Evolutionary conservation across 208 protist genomes (phyloP).

Genomic region (Leishmania martiniquensis): DNA sequence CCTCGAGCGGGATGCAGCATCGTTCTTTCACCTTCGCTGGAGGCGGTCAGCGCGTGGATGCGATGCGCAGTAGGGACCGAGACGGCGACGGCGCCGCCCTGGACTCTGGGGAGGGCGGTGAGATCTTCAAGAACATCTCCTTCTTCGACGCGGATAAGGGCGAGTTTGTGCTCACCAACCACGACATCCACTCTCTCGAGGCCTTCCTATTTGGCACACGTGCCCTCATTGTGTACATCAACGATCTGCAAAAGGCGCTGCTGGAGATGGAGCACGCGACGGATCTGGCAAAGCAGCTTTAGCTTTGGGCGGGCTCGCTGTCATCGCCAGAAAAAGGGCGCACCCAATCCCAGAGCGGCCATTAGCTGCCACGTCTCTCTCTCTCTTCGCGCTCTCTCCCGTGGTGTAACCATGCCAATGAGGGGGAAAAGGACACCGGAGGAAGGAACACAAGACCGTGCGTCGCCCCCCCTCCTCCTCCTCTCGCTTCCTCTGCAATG

Average conservation of each 20-base stretch:
- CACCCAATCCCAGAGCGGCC: background rate
- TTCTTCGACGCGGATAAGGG: constrained; percentile 72
- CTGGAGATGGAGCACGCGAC: constrained; percentile 81
- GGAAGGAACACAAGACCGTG: too few species aligned
- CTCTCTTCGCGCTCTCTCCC: too few species aligned
- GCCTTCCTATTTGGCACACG: constrained; percentile 85
- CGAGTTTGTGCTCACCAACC: constrained; percentile 84
- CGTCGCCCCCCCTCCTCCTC: background rate
- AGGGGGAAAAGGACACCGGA: background rate
- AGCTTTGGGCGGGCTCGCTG: background rate
- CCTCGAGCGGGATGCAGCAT: background rate
- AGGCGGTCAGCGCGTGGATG: background rate
- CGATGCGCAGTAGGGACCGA: constrained; percentile 19
- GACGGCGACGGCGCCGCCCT: constrained; percentile 18
- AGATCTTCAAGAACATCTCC: constrained; percentile 50
- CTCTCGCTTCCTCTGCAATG: background rate
- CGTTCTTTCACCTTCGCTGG: background rate
- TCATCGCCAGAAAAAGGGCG: background rate
- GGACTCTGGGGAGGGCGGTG: constrained; percentile 16
- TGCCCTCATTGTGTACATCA: constrained; percentile 71
- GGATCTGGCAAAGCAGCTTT: constrained; percentile 75
- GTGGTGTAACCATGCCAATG: too few species aligned
- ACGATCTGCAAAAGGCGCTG: constrained; percentile 83
- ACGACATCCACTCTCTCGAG: constrained; percentile 90
- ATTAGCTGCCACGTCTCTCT: too few species aligned